These are phyloP conservation scores for Trichoderma polysporum DNA, from an alignment of 2,329 filamentous ascomycete species.

Conservation along the genomic window DNA sequence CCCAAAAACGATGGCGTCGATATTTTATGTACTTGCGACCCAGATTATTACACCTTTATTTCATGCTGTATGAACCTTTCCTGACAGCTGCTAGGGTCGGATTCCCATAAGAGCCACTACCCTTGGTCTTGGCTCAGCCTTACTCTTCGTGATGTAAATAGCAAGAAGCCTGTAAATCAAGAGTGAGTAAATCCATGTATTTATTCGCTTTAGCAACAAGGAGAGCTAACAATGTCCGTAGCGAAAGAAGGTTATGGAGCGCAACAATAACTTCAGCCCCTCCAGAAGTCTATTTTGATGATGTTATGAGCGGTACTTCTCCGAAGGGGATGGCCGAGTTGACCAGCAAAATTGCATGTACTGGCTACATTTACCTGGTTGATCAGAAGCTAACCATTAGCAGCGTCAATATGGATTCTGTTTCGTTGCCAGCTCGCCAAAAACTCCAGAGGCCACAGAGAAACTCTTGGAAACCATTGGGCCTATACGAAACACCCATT, in stretches of 20 bases:
- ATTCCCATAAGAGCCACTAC: conserved; percentile 69
- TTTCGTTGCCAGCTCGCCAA: conserved; percentile 70
- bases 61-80: neutral
- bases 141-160: conserved; percentile 35
- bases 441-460: conserved; percentile 67
- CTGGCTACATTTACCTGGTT: neutral
- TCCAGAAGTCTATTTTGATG: conserved; percentile 60
- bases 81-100: conserved; percentile 56
- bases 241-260: conserved; percentile 28
- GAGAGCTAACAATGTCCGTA: neutral
- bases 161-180: conserved; percentile 27
- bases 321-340: conserved; percentile 57
- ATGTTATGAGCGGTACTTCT: conserved; percentile 54
- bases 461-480: conserved; percentile 76
- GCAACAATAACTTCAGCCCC: conserved; percentile 41
- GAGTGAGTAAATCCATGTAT: conserved; percentile 2
- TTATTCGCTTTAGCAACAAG: no score
- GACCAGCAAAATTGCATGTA: conserved; percentile 62
- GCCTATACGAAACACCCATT: conserved; percentile 87
- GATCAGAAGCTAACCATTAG: conserved; percentile 18
- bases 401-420: conserved; percentile 72
- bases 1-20: conserved; percentile 33
- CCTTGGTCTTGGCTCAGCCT: conserved; percentile 51
- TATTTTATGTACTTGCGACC: conserved; percentile 34
- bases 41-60: neutral